Evolutionary conservation across 148 eudicot species (phyloP).

Genomic region (Hydrangea macrophylla): DNA sequence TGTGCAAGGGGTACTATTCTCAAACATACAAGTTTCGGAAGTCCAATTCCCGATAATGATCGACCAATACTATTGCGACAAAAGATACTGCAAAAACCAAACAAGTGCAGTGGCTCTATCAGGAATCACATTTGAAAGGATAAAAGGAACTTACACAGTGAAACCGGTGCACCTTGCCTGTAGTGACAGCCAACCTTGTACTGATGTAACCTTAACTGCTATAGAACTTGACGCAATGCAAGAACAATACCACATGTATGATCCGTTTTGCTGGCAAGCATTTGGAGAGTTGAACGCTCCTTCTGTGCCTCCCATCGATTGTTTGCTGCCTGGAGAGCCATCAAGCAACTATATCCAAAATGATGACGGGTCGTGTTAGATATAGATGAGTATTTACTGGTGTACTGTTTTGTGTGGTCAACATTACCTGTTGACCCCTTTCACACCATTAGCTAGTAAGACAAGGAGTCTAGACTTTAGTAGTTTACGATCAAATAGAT

Average conservation of each 20-base stretch:
- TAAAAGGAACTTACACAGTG: conserved; percentile 89
- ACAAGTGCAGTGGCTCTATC: conserved; percentile 80
- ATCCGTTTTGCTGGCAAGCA: conserved; percentile 84
- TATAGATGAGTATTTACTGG: conserved; percentile 13
- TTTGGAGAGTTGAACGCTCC: conserved; percentile 69
- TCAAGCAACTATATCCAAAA: conserved; percentile 55
- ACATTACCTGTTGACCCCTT: conserved; percentile 31
- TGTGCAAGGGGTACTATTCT: conserved; percentile 70
- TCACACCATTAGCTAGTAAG: conserved; percentile 10
- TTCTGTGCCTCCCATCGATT: conserved; percentile 61
- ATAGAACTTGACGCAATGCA: conserved; percentile 69
- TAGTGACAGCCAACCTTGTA: conserved; percentile 83
- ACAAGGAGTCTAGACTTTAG: conserved; percentile 13
- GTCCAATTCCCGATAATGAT: conserved; percentile 86
- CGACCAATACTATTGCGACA: conserved; percentile 93
- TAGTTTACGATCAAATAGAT: conserved; percentile 5
- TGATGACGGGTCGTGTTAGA: conserved; percentile 54
- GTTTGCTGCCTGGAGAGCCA: conserved; percentile 67
- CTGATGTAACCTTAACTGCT: conserved; percentile 54
- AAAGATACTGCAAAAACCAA: conserved; percentile 67
- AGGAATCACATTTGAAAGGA: conserved; percentile 65
- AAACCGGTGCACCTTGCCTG: conserved; percentile 93
- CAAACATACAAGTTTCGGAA: conserved; percentile 77
- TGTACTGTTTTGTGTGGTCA: conserved; percentile 22
- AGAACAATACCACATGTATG: conserved; percentile 57